Evolutionary conservation across 768 basidiomycete species (phyloP), one percentile per base, ranked within the genome.

Genomic region (Lactarius deliciosus): DNA sequence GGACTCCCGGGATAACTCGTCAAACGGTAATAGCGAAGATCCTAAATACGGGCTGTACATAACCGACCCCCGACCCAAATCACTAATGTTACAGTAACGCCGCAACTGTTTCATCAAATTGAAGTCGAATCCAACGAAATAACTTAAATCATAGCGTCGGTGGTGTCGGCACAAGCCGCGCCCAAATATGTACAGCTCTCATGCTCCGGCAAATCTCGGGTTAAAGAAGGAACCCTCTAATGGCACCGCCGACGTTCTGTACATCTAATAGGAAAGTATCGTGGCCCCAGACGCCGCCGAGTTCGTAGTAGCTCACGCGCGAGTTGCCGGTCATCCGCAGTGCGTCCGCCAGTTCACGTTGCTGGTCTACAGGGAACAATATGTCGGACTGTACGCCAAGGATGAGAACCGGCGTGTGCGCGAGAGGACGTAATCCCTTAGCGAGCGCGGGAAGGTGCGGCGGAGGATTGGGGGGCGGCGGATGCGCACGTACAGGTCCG

Each of bases 251-350:
- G 0, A 98, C 93, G 72, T 94, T 95, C 68, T 89, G 80, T 10
- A 92, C 86, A 74, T 97, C 95, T 71, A 97, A 80, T 87, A 98
- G 79, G 80, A 98, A 98, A 25, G 95, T 98, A 77, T 99, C 96
- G 74, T 99, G 96, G 1, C 97, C 97, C 96, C 95, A 98, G n/a
- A 98, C 96, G 10, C 96, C 96, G 32, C 96, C 96, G 2, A 98
- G 83, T 77, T 98, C 97, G 75, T 96, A 99, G 77, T 98, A 98
- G 66, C 92, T 90, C 32, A 99, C 97, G 64, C 83, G 80, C 18
- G 86, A 77, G 76, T 98, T 98, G 0, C 97, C 97, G 1, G 90
- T 87, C 84, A 94, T 85, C 67, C 93, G 85, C 68, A 99, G 78
- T 28, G 96, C 96, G 75, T 97, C 94, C 6, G 89, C 94, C 9